phyloP scores from a whole-genome alignment of 1,139 yeast species.

The Candida sp. region DNA sequence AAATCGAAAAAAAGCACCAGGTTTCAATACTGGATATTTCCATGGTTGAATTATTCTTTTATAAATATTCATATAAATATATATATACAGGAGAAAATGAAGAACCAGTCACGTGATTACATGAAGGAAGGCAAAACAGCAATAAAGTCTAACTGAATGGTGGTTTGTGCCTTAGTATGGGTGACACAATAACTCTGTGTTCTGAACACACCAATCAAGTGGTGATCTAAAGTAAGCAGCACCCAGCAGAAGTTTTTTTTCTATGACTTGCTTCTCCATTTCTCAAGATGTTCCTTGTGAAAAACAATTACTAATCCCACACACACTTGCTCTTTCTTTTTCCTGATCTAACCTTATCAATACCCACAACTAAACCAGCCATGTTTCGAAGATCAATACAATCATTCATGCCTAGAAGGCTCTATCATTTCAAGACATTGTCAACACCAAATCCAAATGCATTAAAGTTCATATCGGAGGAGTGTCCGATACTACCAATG shows the following conservation, averaged over 20 bases:
- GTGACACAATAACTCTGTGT: not conserved
- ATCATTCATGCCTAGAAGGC: conserved; percentile 16
- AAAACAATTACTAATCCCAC: not conserved
- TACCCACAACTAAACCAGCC: not conserved
- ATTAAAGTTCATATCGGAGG: conserved; percentile 68
- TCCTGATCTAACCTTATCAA: not conserved
- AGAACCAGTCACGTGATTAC: not conserved
- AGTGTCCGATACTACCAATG: conserved; percentile 62
- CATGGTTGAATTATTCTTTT: not conserved
- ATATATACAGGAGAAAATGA: not conserved
- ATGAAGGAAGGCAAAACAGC: not conserved
- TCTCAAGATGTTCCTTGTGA: not conserved
- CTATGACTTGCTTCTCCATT: not conserved
- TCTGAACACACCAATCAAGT: conserved; percentile 4
- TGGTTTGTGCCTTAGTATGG: not conserved
- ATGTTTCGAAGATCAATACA: conserved; percentile 2
- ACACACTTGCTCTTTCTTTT: not conserved
- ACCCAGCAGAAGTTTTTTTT: not conserved
- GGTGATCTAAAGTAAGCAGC: conserved; percentile 2
- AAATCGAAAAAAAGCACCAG: not conserved
- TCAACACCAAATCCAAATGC: conserved; percentile 95
- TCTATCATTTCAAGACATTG: conserved; percentile 37
- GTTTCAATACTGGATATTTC: not conserved
- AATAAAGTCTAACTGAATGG: not conserved
- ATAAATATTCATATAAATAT: conserved; percentile 2